phyloP scores from a whole-genome alignment of 768 basidiomycete species.

The button mushroom (Agaricus bisporus) region DNA sequence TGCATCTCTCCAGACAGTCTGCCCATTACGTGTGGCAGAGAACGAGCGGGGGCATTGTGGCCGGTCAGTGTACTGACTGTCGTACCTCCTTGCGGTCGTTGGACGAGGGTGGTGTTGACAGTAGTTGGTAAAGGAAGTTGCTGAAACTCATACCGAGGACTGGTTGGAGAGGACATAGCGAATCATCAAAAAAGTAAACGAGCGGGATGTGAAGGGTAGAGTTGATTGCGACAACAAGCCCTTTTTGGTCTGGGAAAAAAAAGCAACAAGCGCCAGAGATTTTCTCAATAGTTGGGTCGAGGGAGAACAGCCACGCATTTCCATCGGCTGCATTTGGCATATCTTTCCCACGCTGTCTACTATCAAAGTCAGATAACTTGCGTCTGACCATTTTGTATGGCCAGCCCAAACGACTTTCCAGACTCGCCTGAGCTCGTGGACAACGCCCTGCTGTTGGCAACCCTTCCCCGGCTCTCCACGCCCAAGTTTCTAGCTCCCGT shows the following conservation, averaged over 20 bases:
- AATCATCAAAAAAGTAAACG: neutral
- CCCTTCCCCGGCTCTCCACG: constrained; percentile 39
- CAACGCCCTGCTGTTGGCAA: constrained; percentile 46
- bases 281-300: too few species aligned
- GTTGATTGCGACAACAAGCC: neutral
- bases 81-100: constrained; percentile 11
- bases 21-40: constrained; percentile 10
- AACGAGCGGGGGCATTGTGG: constrained; percentile 6
- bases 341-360: neutral
- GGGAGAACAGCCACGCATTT: too few species aligned
- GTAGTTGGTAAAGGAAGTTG: constrained; percentile 31
- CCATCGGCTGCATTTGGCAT: neutral
- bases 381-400: neutral
- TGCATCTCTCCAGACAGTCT: constrained; percentile 13
- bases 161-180: constrained; percentile 12
- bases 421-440: constrained; percentile 18
- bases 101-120: constrained; percentile 20
- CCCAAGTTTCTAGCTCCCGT: constrained; percentile 53
- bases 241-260: neutral
- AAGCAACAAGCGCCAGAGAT: neutral
- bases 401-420: neutral
- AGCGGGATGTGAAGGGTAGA: neutral
- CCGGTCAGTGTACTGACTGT: constrained; percentile 6
- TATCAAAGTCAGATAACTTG: neutral
- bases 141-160: constrained; percentile 19